A percentile compares a stretch with the other conserved stretches of the same genome.
phyloP scores from a whole-genome alignment of 106 monocot genomes.

The Cymbidium sinense region DNA sequence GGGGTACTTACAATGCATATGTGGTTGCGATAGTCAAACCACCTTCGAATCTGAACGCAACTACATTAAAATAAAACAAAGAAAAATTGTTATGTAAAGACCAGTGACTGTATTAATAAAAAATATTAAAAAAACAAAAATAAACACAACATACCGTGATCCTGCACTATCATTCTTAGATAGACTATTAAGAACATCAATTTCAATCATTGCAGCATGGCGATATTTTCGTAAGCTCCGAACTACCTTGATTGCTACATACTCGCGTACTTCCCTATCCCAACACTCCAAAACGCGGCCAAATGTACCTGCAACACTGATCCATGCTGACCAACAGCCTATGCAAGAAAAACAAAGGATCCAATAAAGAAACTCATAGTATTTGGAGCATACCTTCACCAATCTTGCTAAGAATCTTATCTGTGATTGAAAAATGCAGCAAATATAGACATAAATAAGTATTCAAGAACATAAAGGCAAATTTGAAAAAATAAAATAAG shows the following conservation, averaged over 20 bases:
- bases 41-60: constrained; percentile 78
- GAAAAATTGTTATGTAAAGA: neutral
- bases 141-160: constrained; percentile 54
- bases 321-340: constrained; percentile 4
- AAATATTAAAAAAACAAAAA: constrained; percentile 9
- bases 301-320: constrained; percentile 76
- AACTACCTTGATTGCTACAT: constrained; percentile 85
- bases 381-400: constrained; percentile 69
- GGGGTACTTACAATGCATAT: constrained; percentile 86
- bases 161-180: constrained; percentile 56
- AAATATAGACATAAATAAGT: constrained; percentile 4
- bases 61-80: constrained; percentile 33
- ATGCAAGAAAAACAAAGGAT: neutral
- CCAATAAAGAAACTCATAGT: constrained; percentile 5
- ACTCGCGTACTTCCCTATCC: constrained; percentile 83
- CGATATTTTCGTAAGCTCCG: constrained; percentile 87
- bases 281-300: constrained; percentile 97
- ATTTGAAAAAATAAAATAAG: neutral
- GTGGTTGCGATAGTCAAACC: constrained; percentile 96
- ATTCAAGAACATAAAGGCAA: neutral
- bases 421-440: constrained; percentile 29
- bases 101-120: neutral
- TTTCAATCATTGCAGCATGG: constrained; percentile 89
- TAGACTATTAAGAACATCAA: constrained; percentile 80
- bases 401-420: constrained; percentile 93